Percentiles rank a stretch among this genome's conserved stretches.
Evolutionary conservation across 2,329 filamentous ascomycete species (phyloP).

Genomic region (Albifimbria verrucaria): DNA sequence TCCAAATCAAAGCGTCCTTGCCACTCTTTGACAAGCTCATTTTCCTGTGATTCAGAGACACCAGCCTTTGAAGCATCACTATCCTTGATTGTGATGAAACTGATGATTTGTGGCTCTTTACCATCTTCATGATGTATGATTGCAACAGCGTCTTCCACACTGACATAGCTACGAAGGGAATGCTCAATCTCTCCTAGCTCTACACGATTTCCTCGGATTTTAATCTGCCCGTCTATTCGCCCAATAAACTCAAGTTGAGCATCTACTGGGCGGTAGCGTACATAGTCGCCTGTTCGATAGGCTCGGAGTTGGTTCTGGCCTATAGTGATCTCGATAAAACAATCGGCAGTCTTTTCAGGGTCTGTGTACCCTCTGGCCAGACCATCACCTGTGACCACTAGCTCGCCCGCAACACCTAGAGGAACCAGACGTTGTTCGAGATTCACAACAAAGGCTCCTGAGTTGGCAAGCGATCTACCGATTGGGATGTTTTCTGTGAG

Average conservation of each 20-base stretch:
- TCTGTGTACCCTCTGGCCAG: slow-evolving; percentile 19
- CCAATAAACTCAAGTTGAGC: slow-evolving; percentile 1
- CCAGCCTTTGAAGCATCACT: too few relatives aligned
- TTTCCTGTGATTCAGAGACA: too few relatives aligned
- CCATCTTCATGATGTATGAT: too few relatives aligned
- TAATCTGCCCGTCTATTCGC: slow-evolving; percentile 50
- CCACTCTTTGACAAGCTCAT: slow-evolving; percentile 9
- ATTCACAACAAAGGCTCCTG: too few relatives aligned
- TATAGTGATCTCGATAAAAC: too few relatives aligned
- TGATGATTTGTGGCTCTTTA: too few relatives aligned
- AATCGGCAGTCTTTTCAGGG: slow-evolving; percentile 15
- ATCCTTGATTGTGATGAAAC: too few relatives aligned
- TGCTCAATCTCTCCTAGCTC: slow-evolving; percentile 30
- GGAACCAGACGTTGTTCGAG: too few relatives aligned
- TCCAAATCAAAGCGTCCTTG: slow-evolving; percentile 4
- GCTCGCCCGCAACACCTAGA: slow-evolving; percentile 19
- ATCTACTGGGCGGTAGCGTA: not conserved
- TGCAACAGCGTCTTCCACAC: too few relatives aligned
- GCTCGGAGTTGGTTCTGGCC: slow-evolving; percentile 15
- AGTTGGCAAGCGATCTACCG: slow-evolving; percentile 4
- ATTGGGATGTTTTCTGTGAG: not conserved
- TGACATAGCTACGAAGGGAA: too few relatives aligned
- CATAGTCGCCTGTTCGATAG: slow-evolving; percentile 8
- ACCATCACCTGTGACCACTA: slow-evolving; percentile 22
- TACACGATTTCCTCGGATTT: slow-evolving; percentile 48